Base-by-base conservation (phyloP, 306 rosid genomes). In the Prunus davidiana region DNA sequence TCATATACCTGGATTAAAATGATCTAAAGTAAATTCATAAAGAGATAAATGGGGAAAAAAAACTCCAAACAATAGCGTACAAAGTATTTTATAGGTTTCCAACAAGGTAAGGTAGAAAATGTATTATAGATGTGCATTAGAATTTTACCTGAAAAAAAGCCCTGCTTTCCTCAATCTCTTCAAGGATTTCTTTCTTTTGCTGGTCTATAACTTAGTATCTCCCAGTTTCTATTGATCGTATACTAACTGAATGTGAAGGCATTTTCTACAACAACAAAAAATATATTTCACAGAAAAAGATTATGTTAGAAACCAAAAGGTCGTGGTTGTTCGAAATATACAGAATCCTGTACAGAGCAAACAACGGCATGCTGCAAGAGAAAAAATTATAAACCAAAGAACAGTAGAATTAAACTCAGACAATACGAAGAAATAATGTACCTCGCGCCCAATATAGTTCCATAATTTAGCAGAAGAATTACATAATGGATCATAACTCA, bases 81-180 rank as follows among this genome's bases (percentile, higher is more conserved):
- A 34, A 34, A 64, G 9, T 58, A 76, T 55, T 3, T 63, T 62
- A 45, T 41, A 25, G 25, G 63, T 57, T 72, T 75, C 32, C 32
- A n/a, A n/a, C 10, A 55, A 30, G 6, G 38, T 32, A 32, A 4
- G 62, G 34, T 63, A 28, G 72, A 58, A 74, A 63, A 30, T 55
- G 56, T 10, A 63, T 2, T 15, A 20, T 12, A 9, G 60, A 32
- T n/a, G 15, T 49, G 56, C 64, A 63, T 13, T 5, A 24, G 27
- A 50, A 45, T 54, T 47, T 68, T 52, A 94, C 98, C 96, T 90
- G 98, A 84, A 92, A 92, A 86, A 94, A 94, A 81, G 92, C 96
- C 85, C 71, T 91, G 95, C 97, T 92, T 86, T 94, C 98, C 85
- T 94, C 98, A 61, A 94, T 88, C 89, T 94, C 98, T 87, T 94